A percentile compares a stretch with the other conserved stretches of the same genome.
These are phyloP conservation scores for Fusarium brevicatenulatum DNA, from an alignment of 2,329 filamentous ascomycete genomes.

Conservation along the genomic window DNA sequence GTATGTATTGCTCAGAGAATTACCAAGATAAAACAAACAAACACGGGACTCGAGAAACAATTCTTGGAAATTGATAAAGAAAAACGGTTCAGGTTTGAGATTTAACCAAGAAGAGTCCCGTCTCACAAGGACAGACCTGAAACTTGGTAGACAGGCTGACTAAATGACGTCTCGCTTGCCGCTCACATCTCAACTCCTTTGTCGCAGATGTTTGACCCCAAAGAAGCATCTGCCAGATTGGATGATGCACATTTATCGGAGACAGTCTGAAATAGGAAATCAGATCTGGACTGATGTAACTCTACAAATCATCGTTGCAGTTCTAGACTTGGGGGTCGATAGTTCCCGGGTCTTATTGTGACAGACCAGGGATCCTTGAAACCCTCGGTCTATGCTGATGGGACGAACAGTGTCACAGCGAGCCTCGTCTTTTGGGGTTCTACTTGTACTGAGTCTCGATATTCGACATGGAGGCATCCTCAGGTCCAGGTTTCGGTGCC, in stretches of 20 bases:
- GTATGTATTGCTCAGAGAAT: neutral
- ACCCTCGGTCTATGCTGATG: slow-evolving; percentile 22
- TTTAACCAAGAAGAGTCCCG: neutral
- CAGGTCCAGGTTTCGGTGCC: neutral
- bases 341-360: slow-evolving; percentile 1
- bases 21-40: neutral
- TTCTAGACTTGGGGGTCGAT: slow-evolving; percentile 3
- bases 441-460: slow-evolving; percentile 1
- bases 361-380: slow-evolving; percentile 31
- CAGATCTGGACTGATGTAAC: neutral
- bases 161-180: slow-evolving; percentile 36
- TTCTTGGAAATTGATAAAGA: neutral
- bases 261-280: slow-evolving; percentile 7
- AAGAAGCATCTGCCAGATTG: slow-evolving; percentile 23
- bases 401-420: slow-evolving; percentile 32
- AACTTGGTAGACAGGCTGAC: slow-evolving; percentile 17
- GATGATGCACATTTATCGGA: slow-evolving; percentile 5
- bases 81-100: neutral
- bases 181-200: slow-evolving; percentile 27
- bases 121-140: neutral
- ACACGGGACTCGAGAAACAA: slow-evolving; percentile 3
- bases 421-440: slow-evolving; percentile 16
- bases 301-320: neutral
- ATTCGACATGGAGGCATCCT: neutral
- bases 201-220: slow-evolving; percentile 28